Evolutionary conservation across 371 early-diverging fungal species (phyloP).

Genomic region (Phascolomyces articulosus): DNA sequence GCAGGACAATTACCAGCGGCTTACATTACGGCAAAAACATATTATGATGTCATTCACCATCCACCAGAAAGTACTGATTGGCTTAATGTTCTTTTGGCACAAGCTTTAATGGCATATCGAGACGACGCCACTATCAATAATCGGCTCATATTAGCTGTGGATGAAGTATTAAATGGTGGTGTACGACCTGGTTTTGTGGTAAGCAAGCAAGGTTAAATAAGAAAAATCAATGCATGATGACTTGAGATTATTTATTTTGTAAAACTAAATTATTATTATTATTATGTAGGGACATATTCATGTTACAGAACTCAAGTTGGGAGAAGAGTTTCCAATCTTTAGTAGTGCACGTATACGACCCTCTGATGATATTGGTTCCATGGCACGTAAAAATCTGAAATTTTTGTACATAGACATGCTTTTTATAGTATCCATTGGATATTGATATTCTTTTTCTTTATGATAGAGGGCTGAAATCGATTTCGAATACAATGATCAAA

Average conservation of each 20-base stretch:
- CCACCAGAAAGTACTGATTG: constrained; percentile 88
- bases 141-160: constrained; percentile 72
- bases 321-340: constrained; percentile 87
- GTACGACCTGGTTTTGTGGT: constrained; percentile 84
- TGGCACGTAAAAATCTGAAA: constrained; percentile 43
- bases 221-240: no score
- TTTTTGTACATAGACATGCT: constrained; percentile 17
- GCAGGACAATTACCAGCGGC: constrained; percentile 40
- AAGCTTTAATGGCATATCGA: constrained; percentile 81
- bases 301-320: constrained; percentile 88
- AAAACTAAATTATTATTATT: no score
- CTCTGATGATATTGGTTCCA: constrained; percentile 70
- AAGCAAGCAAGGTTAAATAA: constrained; percentile 13
- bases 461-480: constrained; percentile 74
- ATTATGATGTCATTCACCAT: constrained; percentile 66
- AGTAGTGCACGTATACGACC: constrained; percentile 72
- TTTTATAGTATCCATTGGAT: constrained; percentile 14
- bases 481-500: constrained; percentile 80
- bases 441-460: no score
- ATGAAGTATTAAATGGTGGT: constrained; percentile 78
- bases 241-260: neutral
- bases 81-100: constrained; percentile 91
- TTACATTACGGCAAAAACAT: constrained; percentile 60
- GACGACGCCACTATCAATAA: constrained; percentile 80
- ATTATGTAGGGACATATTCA: constrained; percentile 79